Conservation (phyloP, 768 basidiomycete species). For the Kwoniella europaea region DNA sequence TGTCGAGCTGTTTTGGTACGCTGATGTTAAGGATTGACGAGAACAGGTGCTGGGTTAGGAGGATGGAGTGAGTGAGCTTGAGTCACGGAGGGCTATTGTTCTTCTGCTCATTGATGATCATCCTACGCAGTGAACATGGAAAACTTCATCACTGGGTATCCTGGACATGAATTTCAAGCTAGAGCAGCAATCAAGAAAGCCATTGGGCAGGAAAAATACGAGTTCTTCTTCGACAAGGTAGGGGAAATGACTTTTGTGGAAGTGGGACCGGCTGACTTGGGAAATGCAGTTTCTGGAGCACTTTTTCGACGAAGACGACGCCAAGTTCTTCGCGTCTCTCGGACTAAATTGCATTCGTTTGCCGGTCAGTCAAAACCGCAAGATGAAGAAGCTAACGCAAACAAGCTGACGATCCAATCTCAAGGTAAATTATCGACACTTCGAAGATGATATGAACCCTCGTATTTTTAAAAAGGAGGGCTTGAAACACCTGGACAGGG, state of each 20-base stretch:
- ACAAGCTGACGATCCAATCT: background rate
- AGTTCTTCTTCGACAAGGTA: slow-evolving; percentile 84
- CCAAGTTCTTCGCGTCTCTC: slow-evolving; percentile 75
- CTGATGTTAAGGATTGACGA: slow-evolving; percentile 57
- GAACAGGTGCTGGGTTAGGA: slow-evolving; percentile 74
- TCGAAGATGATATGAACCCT: slow-evolving; percentile 74
- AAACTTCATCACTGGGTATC: slow-evolving; percentile 67
- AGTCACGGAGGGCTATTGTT: background rate
- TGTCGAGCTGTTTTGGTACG: background rate
- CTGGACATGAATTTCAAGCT: slow-evolving; percentile 77
- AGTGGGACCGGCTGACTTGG: background rate
- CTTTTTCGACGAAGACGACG: slow-evolving; percentile 78
- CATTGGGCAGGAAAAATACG: slow-evolving; percentile 69
- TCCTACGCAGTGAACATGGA: slow-evolving; percentile 66
- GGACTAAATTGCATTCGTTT: slow-evolving; percentile 77
- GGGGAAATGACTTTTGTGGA: slow-evolving; percentile 6
- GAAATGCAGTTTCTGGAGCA: slow-evolving; percentile 72
- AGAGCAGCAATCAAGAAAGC: slow-evolving; percentile 70
- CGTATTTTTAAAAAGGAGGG: slow-evolving; percentile 74
- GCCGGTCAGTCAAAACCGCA: slow-evolving; percentile 20
- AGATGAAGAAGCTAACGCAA: background rate
- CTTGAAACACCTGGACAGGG: slow-evolving; percentile 82
- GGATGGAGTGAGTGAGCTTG: slow-evolving; percentile 66
- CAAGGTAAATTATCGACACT: slow-evolving; percentile 57
- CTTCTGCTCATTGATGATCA: too few species aligned